phyloP scores from a whole-genome alignment of 2,329 filamentous ascomycete species.

The Alternaria longipes region DNA sequence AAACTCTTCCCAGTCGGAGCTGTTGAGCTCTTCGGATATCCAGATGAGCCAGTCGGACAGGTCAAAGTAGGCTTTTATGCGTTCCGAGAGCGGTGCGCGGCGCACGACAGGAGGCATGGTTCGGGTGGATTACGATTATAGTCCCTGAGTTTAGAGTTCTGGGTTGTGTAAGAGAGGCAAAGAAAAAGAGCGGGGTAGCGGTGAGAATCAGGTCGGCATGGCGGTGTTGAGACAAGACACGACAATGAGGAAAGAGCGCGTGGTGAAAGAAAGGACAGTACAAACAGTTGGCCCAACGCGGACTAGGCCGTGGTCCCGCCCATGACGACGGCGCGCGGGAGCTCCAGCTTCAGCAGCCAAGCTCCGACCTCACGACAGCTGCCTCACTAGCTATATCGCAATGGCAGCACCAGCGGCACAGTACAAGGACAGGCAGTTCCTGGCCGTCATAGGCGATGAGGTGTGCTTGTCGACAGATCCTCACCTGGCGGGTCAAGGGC shows the following conservation, averaged over 20 bases:
- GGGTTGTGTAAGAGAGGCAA: background rate
- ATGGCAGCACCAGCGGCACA: constrained; percentile 70
- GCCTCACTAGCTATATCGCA: constrained; percentile 27
- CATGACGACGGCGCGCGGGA: constrained; percentile 35
- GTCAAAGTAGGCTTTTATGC: constrained; percentile 81
- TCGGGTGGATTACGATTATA: constrained; percentile 3
- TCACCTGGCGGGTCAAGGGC: background rate
- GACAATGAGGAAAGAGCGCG: constrained; percentile 11
- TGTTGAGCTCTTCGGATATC: constrained; percentile 91
- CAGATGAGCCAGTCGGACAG: constrained; percentile 90
- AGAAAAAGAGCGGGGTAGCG: background rate
- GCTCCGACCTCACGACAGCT: constrained; percentile 32
- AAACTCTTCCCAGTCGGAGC: constrained; percentile 85
- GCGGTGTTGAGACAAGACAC: constrained; percentile 18
- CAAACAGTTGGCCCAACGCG: constrained; percentile 37
- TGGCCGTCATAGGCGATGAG: constrained; percentile 98
- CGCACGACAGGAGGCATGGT: constrained; percentile 75
- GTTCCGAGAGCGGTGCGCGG: constrained; percentile 78
- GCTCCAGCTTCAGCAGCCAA: constrained; percentile 22
- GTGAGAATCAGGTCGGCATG: constrained; percentile 36
- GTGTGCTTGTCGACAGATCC: constrained; percentile 57
- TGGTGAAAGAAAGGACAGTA: constrained; percentile 16
- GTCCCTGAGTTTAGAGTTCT: background rate
- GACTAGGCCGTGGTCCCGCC: constrained; percentile 27
- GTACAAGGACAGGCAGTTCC: constrained; percentile 87